Evolutionary conservation across 2,329 filamentous ascomycete species (phyloP).

Genomic region (Monosporascus sp.): DNA sequence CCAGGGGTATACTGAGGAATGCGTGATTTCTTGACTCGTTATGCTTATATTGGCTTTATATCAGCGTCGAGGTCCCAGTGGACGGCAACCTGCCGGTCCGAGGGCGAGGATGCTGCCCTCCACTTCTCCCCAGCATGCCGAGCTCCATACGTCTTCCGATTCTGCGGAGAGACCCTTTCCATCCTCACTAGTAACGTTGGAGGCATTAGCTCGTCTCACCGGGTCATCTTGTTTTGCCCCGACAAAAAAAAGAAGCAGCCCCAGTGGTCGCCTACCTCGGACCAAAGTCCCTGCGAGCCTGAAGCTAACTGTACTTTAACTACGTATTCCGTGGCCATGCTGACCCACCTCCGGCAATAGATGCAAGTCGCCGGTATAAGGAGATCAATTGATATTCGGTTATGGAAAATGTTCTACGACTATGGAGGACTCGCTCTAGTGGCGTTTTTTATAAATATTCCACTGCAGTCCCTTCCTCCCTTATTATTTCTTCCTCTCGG

Average conservation of each 20-base stretch:
- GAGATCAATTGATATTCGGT: conserved; percentile 25
- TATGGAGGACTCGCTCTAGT: conserved; percentile 9
- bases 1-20: conserved; percentile 1
- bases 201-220: conserved; percentile 1
- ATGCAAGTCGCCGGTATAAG: conserved; percentile 17
- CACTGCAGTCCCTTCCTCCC: conserved; percentile 7
- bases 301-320: conserved; percentile 19
- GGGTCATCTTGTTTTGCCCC: neutral
- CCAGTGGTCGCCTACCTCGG: conserved; percentile 27
- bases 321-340: conserved; percentile 8
- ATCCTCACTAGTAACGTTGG: neutral
- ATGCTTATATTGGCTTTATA: conserved; percentile 15
- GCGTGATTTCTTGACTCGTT: conserved; percentile 10
- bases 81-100: conserved; percentile 2
- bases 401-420: conserved; percentile 21
- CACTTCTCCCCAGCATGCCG: neutral
- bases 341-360: conserved; percentile 24
- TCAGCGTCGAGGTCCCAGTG: conserved; percentile 11
- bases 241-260: neutral
- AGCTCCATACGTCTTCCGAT: neutral
- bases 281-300: conserved; percentile 32
- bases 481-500: conserved; percentile 5
- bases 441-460: conserved; percentile 26
- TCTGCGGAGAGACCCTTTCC: neutral
- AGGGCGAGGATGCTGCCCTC: conserved; percentile 3